A percentile compares a stretch with the other conserved stretches of the same genome.
Conservation (phyloP, 225 moss, liverwort and hornwort genomes). For the Pseudoscleropodium purum region DNA sequence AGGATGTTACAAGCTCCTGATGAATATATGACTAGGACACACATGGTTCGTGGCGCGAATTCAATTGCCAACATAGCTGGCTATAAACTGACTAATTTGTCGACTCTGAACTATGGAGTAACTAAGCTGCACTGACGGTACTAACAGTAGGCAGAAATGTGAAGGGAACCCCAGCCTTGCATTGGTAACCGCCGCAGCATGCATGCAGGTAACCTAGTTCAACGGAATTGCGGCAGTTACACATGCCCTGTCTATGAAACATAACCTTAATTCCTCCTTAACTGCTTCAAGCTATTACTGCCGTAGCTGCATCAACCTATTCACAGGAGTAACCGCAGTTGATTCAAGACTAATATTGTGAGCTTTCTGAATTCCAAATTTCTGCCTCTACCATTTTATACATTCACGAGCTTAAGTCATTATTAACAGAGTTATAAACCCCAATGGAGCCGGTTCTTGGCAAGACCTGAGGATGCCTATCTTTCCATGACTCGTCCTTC, state of each 20-base stretch:
- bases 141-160: neutral
- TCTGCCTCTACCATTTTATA: neutral
- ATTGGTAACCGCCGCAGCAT: conserved; percentile 7
- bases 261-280: neutral
- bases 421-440: neutral
- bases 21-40: neutral
- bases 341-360: neutral
- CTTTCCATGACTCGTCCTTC: neutral
- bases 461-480: neutral
- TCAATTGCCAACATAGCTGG: neutral
- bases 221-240: conserved; percentile 18
- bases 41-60: neutral
- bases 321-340: neutral
- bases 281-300: neutral
- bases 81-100: neutral
- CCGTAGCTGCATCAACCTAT: neutral
- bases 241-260: neutral
- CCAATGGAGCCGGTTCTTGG: neutral
- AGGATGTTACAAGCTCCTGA: neutral
- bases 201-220: conserved; percentile 6
- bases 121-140: conserved; percentile 3
- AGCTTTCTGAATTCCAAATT: neutral
- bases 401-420: neutral
- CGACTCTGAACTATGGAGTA: neutral
- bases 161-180: neutral